A percentile compares a stretch with the other conserved stretches of the same genome.
Conservation (phyloP, 495 filamentous ascomycete genomes). For the Cudoniella acicularis region DNA sequence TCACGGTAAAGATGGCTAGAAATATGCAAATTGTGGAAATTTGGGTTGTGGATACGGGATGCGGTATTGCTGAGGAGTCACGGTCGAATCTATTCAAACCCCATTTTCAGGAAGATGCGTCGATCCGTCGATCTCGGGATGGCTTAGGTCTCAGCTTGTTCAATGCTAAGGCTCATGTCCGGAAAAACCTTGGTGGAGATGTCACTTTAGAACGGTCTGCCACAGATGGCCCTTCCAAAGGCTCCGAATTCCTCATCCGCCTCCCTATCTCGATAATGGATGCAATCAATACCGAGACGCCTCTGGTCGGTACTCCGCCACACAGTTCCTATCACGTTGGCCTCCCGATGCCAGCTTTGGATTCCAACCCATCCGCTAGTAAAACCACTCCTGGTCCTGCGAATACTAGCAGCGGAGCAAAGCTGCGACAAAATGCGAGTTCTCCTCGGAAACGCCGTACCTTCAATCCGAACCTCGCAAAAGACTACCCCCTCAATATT, state of each 20-base stretch:
- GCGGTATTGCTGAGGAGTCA: constrained; percentile 69
- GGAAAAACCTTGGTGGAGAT: constrained; percentile 69
- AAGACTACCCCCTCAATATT: constrained; percentile 61
- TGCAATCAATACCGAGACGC: constrained; percentile 3
- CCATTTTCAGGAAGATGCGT: constrained; percentile 69
- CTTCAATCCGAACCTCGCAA: constrained; percentile 45
- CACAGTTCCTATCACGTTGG: background rate
- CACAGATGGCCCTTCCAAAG: constrained; percentile 61
- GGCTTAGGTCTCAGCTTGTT: constrained; percentile 72
- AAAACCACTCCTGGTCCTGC: background rate
- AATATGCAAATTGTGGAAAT: constrained; percentile 45
- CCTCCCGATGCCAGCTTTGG: background rate
- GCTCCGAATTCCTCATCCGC: constrained; percentile 72
- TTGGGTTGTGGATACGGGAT: constrained; percentile 66
- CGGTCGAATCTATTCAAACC: constrained; percentile 70
- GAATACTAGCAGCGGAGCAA: background rate
- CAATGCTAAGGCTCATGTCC: constrained; percentile 71
- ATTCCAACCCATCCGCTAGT: background rate
- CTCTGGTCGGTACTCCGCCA: constrained; percentile 15
- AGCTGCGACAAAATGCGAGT: background rate
- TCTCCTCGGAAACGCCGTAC: constrained; percentile 24
- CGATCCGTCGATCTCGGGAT: constrained; percentile 67
- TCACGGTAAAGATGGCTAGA: constrained; percentile 46
- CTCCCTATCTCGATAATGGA: constrained; percentile 42
- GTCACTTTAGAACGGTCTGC: constrained; percentile 64